Evolutionary conservation across 2,329 filamentous ascomycete species (phyloP), one percentile per base, ranked within the genome.

Genomic region (Fusarium chaquense): DNA sequence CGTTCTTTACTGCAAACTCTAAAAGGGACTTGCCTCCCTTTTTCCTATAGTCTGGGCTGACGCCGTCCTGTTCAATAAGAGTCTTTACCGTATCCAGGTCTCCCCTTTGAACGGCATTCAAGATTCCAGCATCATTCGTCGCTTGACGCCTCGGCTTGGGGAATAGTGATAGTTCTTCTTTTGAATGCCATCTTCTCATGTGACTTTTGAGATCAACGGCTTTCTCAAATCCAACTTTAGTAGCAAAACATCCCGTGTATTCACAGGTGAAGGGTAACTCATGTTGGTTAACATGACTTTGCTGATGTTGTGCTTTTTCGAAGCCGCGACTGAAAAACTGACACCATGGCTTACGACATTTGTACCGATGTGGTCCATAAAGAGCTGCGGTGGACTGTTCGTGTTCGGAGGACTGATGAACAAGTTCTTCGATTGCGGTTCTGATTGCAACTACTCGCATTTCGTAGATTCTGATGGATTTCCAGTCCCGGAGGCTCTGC

Each of bases 391-490:
- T 6, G 1, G 6, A 6, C 7, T 8, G 3, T 2, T 28, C 13
- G 3, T 3, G 16, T 13, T 45, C 43, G 10, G 5, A 8, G 3
- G 16, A 16, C 1, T 28, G 16, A 13, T 28, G 7, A 1, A 28
- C 1, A 5, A 28, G 43, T 5, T 2, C 24, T 28, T 13, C 11
- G 11, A 45, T 13, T n/a, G 43, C 24, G 10, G 8, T 9, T 28
- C 43, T 28, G 4, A 45, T 8, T 15, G 24, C 7, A 28, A n/a
- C 6, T 2, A n/a, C 2, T 10, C 43, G 11, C 18, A 28, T n/a
- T 45, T 45, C 43, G 7, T 45, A 45, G 1, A 9, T 0, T 6
- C 6, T 28, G 1, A 45, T 15, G 1, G 0, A 13, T 6, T 6
- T 1, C 43, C 43, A 45, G 18, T 45, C 11, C 11, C 18, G 18